Evolutionary conservation across 371 early-diverging fungal species (phyloP), one percentile per base, ranked within the genome.

Genomic region (Mortierella sp.): DNA sequence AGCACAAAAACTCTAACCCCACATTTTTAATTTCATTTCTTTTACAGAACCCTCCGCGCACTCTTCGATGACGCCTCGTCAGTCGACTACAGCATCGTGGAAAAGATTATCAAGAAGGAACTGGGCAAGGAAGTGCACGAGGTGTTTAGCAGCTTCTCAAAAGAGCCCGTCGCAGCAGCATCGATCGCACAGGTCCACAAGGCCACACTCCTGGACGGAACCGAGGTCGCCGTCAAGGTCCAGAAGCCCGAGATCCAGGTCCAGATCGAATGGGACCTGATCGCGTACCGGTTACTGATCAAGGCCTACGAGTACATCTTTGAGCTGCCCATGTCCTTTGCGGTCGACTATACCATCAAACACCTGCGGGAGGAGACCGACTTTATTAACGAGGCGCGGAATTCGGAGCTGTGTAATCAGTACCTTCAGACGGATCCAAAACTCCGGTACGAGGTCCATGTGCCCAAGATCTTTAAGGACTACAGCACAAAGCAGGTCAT

Each of bases 111-210:
- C 73, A 83, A 76, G 68, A 88, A 90, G 64, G 95, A 96, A 45
- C 91, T 95, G 72, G 91, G 91, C 22, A 73, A 82, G 22, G 80
- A 87, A 10, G 92, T 94, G 0, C 74, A 88, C 13, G 91, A 94
- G 14, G 85, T 95, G 14, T 96, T 95, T 86, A 82, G 82, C 4
- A 89, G 91, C 8, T 97, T 98, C 78, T 92, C 93, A 24, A 76
- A 79, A 40, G 69, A 79, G 31, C 95, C 97, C 0, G 86, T 96
- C 9, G 98, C 97, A 0, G 94, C 96, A 2, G 98, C 98, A 0
- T 97, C 97, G 10, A 95, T 98, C 70, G 98, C 98, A 0, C 97
- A 97, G 77, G 98, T 98, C 6, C 98, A 98, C 76, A 90, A 90
- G 29, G 97, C 97, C 2, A 90, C 87, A n/a, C 85, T 98, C 19